Base-by-base conservation (phyloP, 148 eudicot species). In the Cornus florida region DNA sequence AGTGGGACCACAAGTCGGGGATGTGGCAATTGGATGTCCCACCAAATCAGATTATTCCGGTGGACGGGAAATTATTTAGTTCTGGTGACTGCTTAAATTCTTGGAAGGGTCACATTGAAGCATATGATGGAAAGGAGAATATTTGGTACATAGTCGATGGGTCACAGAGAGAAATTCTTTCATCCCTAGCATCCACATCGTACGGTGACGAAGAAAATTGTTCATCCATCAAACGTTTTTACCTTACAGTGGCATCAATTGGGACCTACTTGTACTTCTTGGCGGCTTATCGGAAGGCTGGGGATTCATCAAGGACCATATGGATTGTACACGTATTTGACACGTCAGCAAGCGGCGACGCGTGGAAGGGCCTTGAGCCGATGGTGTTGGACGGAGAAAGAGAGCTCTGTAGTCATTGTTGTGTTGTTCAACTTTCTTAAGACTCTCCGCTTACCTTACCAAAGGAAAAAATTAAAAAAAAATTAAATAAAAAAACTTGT, bases 21-120 rank as follows among this genome's bases (percentile, higher is more conserved):
- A 80, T 84, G 83, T 84, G 86, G 86, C 78, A 80, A 16, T 13
- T 84, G 24, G 86, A 84, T 46, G 78, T 84, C 31, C 86, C 86
- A 35, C 83, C 86, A 69, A 73, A 84, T 74, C 83, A 84, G 65
- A 84, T 84, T 6, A 81, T 84, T 3, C 69, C 28, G 7, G 67
- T 84, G 20, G 81, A 38, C 7, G 81, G 46, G 6, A 77, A 22
- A 6, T 23, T 84, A 35, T 77, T 77, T 43, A 84, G 83, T 71
- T 80, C 83, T 1, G 86, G 86, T 8, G 86, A 84, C 73, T 84
- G 86, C 39, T 31, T 84, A 17, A 84, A 77, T 33, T 75, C 72
- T 9, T 84, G 86, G 83, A 84, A 84, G 60, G 86, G 86, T 6
- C 86, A 84, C 16, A 32, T 84, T 62, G 83, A 84, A 17, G 69